Evolutionary conservation across 306 rosid species (phyloP), one percentile per base, ranked within the genome.

Genomic region (Castanopsis chinensis): DNA sequence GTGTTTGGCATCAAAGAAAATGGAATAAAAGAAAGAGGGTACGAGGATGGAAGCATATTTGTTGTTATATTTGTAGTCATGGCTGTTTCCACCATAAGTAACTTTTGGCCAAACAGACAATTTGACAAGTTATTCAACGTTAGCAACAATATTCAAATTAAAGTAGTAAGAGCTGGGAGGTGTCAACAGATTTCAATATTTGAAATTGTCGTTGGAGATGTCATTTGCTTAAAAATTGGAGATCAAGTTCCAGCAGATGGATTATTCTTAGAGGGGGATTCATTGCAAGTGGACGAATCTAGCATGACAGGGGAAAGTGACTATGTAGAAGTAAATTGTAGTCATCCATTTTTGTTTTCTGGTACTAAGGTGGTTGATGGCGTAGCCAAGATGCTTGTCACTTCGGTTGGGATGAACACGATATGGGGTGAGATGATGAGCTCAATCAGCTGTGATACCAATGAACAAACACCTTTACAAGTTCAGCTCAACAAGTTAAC

Each of bases 221-320:
- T 83, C 20, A 63, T 85, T 21, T 78, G 49, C 45, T 71, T 88
- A 41, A 85, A 80, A 55, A 83, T 72, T 8, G 91, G 87, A 2
- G 85, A 87, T 53, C 88, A 78, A 72, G 78, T 85, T 72, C 88
- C 88, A 13, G 87, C 87, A 0, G 87, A 87, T 78, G 87, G 91
- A 19, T 56, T 87, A 73, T 72, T 87, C 72, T 23, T 82, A 49
- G 53, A 73, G 1, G 83, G 86, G 12, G 78, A 80, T 71, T 85
- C 87, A 1, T 45, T 87, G 6, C 60, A 25, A 19, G 73, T 78
- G 5, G 87, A 82, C 14, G 83, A 85, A 58, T 80, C 87, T 2
- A 82, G 87, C 84, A 65, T 82, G 78, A 83, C 86, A 41, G 88
- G 83, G 15, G 84, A 87, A 27, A 75, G 85, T 78, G 89, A 83